Evolutionary conservation across 805 yeast genomes (phyloP), one percentile per base, ranked within the genome.

Genomic region (Kodamaea jinghongensis): DNA sequence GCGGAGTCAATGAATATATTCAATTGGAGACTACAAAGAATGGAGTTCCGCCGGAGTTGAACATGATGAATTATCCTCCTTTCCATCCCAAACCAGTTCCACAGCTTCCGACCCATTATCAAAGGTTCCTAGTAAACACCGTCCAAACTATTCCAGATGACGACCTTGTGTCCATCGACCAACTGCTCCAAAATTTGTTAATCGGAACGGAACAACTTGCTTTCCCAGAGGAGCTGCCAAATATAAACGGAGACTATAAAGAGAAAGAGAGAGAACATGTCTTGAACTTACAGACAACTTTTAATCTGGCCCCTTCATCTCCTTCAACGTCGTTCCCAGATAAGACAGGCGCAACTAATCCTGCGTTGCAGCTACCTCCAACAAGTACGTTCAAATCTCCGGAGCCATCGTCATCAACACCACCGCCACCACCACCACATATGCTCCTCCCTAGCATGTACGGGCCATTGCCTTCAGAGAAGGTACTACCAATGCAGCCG

Each of bases 11-110:
- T 17, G 43, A 40, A 8, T 27, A 41, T 23, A 32, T 43, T 22
- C 44, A 47, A 16, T 27, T 48, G 31, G 34, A 46, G 17, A 29
- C 37, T 0, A 34, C 20, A 5, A 38, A 47, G 12, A 48, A 47
- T 23, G 58, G 57, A 2, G 46, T 55, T 10, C 41, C 52, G 4
- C 58, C 60, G 2, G 44, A 46, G 12, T 39, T 43, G 17, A 55
- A 55, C 35, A 55, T 55, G 56, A 54, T 55, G 59, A 55, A 55
- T 34, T 50, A 31, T 17, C 51, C 56, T 7, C 58, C 59, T 2
- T 55, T 55, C 41, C 47, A 49, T 26, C 56, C 56, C 3, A 33
- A 49, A 22, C 59, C 59, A 3, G 14, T 42, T n/a, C 49, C 49
- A 29, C 55, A 31, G 29, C 28, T n/a, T 17, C 27, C 34, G 4